Evolutionary conservation across 2,329 filamentous ascomycete species (phyloP), one percentile per base, ranked within the genome.

Genomic region (Penicillium oxalicum): DNA sequence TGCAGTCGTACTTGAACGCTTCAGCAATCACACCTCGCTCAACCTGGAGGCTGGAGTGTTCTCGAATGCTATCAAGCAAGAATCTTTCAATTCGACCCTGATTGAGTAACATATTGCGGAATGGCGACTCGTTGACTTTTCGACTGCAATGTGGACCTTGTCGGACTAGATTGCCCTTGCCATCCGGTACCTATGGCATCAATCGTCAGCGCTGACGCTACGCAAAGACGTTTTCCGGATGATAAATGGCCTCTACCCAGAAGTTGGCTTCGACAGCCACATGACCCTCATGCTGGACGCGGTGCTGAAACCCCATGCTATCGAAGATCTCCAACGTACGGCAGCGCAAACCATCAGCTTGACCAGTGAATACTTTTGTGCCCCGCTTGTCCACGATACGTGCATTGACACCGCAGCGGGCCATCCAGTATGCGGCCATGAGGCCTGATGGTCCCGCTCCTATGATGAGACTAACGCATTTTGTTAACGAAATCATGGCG

Each of bases 71-170:
- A 52, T 86, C 81, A 0, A 84, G 70, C 56, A 86, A 82, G 61
- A 83, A 84, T 1, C 76, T 72, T 61, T 88, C 85, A 51, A 88
- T 81, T 1, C 84, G 78, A 3, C 84, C 86, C 66, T 89, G 86
- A 56, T 87, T 84, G 35, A 90, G 65, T 4, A 86, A 80, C 3
- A 82, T 77, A 60, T 88, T 78, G 47, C 81, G 79, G 55, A 85
- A 86, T 0, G 56, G 4, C 77, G 76, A 24, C 77, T 83, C 43
- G 85, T 71, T 0, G 5, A 46, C 45, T 80, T 81, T 0, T 77
- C 74, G 40, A 80, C 79, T 0, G 79, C 84, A 63, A 87, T 83
- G 0, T 79, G 75, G 13, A 84, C 81, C 38, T 80, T 75, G 43
- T 81, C 82, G 27, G 74, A 80, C 36, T 83, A 75, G 40, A 70